Evolutionary conservation across 495 filamentous ascomycete genomes (phyloP).

Genomic region (Durotheca rogersii): DNA sequence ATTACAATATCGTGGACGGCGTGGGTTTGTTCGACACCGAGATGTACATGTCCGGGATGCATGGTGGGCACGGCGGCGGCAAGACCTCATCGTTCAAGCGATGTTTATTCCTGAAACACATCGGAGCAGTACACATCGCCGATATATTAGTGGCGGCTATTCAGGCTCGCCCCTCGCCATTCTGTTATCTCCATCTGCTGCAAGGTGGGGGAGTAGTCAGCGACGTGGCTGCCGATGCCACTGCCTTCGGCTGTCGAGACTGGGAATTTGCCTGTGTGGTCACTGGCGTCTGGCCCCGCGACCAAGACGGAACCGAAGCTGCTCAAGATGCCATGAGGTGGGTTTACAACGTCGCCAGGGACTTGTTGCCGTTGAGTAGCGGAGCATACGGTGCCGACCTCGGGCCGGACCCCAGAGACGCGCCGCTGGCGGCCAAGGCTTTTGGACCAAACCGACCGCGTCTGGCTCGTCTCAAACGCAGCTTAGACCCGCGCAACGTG

Average conservation of each 20-base stretch:
- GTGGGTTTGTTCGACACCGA: slow-evolving; percentile 59
- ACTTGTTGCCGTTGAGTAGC: slow-evolving; percentile 52
- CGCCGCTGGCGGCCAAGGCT: slow-evolving; percentile 51
- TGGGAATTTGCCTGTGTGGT: slow-evolving; percentile 66
- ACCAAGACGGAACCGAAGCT: slow-evolving; percentile 53
- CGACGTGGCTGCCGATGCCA: slow-evolving; percentile 49
- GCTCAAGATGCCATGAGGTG: slow-evolving; percentile 49
- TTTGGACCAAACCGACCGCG: slow-evolving; percentile 57
- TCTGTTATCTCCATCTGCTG: slow-evolving; percentile 64
- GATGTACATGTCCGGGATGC: slow-evolving; percentile 63
- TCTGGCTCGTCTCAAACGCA: slow-evolving; percentile 55
- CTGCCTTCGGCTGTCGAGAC: slow-evolving; percentile 64
- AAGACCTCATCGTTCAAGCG: slow-evolving; percentile 67
- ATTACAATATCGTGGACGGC: slow-evolving; percentile 45
- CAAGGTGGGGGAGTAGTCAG: slow-evolving; percentile 58
- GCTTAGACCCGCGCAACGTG: slow-evolving; percentile 53
- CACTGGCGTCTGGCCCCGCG: slow-evolving; percentile 62
- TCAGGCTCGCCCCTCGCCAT: slow-evolving; percentile 51
- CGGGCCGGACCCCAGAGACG: slow-evolving; percentile 62
- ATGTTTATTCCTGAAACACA: slow-evolving; percentile 59
- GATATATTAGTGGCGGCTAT: slow-evolving; percentile 49
- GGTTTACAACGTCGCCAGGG: slow-evolving; percentile 56
- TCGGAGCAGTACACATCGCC: slow-evolving; percentile 45
- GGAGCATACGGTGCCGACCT: slow-evolving; percentile 64
- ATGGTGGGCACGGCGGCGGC: slow-evolving; percentile 57